Evolutionary conservation across 202 grass and related monocot species (phyloP), one percentile per base, ranked within the genome.

Genomic region (Cymbopogon flexuosus): DNA sequence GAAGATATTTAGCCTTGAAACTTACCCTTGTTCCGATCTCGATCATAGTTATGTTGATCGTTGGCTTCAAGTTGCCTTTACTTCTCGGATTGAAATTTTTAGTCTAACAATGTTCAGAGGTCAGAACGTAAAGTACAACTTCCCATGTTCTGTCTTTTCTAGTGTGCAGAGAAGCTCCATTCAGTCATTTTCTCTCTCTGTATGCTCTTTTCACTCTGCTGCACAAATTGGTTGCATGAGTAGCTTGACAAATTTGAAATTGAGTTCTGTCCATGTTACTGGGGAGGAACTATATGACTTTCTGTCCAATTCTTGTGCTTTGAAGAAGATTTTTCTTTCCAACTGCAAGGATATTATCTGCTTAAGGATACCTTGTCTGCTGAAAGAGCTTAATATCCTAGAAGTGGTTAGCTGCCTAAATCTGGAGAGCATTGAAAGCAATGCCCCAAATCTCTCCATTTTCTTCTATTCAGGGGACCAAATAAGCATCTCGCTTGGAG

Each of bases 391-490:
- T 39, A 42, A 4, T 68, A 56, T 45, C 18, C 16, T 83, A 21
- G 3, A 14, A 5, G 70, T 83, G 45, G 9, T 29, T 9, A 0
- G 4, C 10, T 39, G 60, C 3, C 3, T 19, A 41, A 75, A 34
- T 1, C 31, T 83, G 15, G 19, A 66, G 45, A 24, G 5, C 8
- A 64, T 83, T 65, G 70, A 83, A 31, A 65, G 60, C 80, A 75
- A 41, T 83, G 57, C 80, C 21, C 80, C 80, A 82, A 82, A 73
- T 51, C 42, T 82, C 42, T 65, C 80, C 68, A 54, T 8, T 13
- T 65, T 82, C 22, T 6, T 1, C 42, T 73, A n/a, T 19, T 0
- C 0, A 1, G 80, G 59, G 16, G 14, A 19, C 18, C 16, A 19
- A 54, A 54, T 54, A 19, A 0, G 18, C 49, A 19, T 54, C 18